A percentile compares a stretch with the other conserved stretches of the same genome.
Evolutionary conservation across 1,284 basidiomycete genomes (phyloP).

Genomic region (Trichosporon faecale): DNA sequence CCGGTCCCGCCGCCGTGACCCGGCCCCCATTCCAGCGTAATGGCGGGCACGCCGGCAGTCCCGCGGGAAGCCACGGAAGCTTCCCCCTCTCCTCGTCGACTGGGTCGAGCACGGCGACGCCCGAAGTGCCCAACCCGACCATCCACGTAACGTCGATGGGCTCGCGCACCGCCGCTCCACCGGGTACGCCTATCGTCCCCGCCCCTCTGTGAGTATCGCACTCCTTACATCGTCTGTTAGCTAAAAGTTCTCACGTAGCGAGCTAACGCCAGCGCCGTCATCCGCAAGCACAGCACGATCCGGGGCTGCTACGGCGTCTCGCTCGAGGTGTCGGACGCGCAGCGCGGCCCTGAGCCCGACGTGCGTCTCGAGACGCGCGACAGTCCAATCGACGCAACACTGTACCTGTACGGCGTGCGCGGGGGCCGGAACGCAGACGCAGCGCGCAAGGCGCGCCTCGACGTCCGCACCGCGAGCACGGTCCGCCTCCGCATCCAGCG

Average conservation of each 20-base stretch:
- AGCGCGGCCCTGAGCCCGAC: neutral
- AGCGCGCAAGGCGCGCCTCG: neutral
- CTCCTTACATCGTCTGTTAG: neutral
- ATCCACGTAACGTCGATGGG: neutral
- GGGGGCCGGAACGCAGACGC: neutral
- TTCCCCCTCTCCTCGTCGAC: constrained; percentile 1
- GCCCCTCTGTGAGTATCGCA: neutral
- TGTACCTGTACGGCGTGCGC: neutral
- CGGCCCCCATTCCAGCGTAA: neutral
- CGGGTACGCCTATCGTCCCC: neutral
- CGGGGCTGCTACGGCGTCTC: constrained; percentile 3
- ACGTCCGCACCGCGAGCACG: neutral
- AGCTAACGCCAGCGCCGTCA: neutral
- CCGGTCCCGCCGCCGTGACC: neutral
- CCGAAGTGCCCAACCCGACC: neutral
- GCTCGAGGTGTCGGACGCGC: neutral
- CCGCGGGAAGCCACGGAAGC: neutral
- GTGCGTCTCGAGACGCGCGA: constrained; percentile 1
- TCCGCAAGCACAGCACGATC: neutral
- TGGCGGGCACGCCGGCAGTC: neutral
- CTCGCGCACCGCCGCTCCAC: neutral
- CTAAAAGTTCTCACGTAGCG: neutral
- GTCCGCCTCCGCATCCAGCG: constrained; percentile 2
- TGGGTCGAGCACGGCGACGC: neutral
- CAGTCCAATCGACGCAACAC: neutral